Evolutionary conservation across 345 rosid genomes (phyloP).

Genomic region (Lumnitzera littorea): DNA sequence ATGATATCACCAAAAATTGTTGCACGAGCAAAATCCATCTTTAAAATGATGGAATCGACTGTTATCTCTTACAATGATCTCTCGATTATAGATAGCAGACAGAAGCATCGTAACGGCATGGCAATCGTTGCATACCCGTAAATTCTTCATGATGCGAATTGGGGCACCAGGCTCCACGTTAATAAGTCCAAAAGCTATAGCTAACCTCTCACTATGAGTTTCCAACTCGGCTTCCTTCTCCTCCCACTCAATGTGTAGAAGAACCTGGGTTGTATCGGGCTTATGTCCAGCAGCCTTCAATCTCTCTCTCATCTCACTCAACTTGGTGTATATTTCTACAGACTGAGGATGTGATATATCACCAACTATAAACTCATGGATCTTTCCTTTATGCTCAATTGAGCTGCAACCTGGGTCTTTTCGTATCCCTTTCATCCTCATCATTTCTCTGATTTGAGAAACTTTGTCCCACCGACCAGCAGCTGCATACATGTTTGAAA

Average conservation of each 20-base stretch:
- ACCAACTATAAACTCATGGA: slow-evolving; percentile 38
- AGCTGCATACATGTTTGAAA: slow-evolving; percentile 60
- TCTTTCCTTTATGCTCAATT: slow-evolving; percentile 28
- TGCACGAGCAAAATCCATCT: slow-evolving; percentile 42
- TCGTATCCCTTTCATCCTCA: slow-evolving; percentile 38
- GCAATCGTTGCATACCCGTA: slow-evolving; percentile 48
- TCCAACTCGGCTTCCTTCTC: slow-evolving; percentile 33
- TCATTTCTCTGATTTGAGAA: slow-evolving; percentile 38
- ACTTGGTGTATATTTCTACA: slow-evolving; percentile 25
- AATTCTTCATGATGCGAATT: slow-evolving; percentile 42
- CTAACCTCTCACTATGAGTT: slow-evolving; percentile 52
- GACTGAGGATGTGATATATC: slow-evolving; percentile 37
- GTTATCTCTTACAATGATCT: slow-evolving; percentile 53
- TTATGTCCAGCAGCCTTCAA: slow-evolving; percentile 35
- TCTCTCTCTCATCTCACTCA: slow-evolving; percentile 38
- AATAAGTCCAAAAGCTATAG: slow-evolving; percentile 46
- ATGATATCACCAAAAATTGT: slow-evolving; percentile 39
- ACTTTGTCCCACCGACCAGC: slow-evolving; percentile 50
- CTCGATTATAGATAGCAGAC: slow-evolving; percentile 29
- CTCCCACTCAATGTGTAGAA: slow-evolving; percentile 32
- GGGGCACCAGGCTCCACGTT: slow-evolving; percentile 22
- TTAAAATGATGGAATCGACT: slow-evolving; percentile 51
- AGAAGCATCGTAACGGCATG: slow-evolving; percentile 40
- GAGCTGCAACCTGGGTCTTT: slow-evolving; percentile 47
- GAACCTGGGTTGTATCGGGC: slow-evolving; percentile 40